Percentiles rank a stretch among this genome's conserved stretches.
These are phyloP conservation scores for Kwoniella dejecticola DNA, from an alignment of 768 basidiomycete species.

Conservation along the genomic window DNA sequence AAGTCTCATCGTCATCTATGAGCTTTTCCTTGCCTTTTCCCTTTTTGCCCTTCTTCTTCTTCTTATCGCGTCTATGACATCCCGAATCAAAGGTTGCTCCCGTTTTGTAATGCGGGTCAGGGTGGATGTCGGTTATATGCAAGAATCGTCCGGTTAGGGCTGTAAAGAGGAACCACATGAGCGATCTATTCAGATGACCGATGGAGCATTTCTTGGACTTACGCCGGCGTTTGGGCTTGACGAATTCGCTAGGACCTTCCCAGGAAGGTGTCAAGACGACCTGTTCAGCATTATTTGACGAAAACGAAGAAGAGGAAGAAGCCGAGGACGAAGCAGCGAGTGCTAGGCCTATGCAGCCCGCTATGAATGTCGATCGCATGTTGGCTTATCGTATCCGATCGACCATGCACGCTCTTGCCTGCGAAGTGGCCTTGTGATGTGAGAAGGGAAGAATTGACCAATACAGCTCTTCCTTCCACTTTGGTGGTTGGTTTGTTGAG, in stretches of 20 bases:
- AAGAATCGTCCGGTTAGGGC: slow-evolving; percentile 52
- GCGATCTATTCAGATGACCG: neutral
- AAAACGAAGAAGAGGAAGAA: neutral
- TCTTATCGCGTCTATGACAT: slow-evolving; percentile 42
- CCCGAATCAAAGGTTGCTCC: slow-evolving; percentile 48
- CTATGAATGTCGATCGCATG: slow-evolving; percentile 13
- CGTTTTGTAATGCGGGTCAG: slow-evolving; percentile 49
- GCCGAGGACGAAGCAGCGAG: neutral
- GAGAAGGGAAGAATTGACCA: too few relatives aligned
- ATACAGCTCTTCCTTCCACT: too few relatives aligned
- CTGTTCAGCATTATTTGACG: neutral
- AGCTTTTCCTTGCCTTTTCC: slow-evolving; percentile 16
- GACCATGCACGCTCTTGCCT: too few relatives aligned
- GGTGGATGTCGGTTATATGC: slow-evolving; percentile 55
- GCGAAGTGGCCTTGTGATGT: too few relatives aligned
- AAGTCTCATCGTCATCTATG: slow-evolving; percentile 22
- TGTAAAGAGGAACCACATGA: neutral
- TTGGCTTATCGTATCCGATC: neutral
- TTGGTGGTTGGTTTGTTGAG: too few relatives aligned
- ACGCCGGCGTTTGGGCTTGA: slow-evolving; percentile 16
- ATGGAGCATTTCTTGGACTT: neutral
- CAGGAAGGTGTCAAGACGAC: neutral
- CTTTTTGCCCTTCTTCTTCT: slow-evolving; percentile 34
- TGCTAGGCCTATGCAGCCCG: slow-evolving; percentile 1
- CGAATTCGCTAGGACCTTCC: neutral